Percentiles rank a stretch among this genome's conserved stretches.
Conservation (phyloP, 2,329 filamentous ascomycete genomes). For the Fusarium sp. region DNA sequence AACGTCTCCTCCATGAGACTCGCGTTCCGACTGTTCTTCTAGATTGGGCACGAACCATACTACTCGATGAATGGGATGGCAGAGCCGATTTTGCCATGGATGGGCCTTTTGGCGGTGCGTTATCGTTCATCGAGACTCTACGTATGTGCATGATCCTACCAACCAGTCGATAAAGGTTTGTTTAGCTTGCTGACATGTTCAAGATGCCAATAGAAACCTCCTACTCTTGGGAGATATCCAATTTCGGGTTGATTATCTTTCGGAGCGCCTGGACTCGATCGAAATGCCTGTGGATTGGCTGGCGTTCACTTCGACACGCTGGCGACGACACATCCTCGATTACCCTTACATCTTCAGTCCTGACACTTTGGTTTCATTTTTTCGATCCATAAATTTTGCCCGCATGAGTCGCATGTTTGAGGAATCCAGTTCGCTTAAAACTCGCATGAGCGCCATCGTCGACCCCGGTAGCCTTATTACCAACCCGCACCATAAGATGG, state of each 20-base stretch:
- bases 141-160: conserved; percentile 64
- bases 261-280: conserved; percentile 80
- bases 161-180: neutral
- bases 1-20: conserved; percentile 69
- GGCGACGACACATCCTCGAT: conserved; percentile 80
- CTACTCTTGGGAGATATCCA: conserved; percentile 76
- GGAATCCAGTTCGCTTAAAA: conserved; percentile 70
- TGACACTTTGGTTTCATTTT: conserved; percentile 81
- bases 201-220: conserved; percentile 72
- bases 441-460: conserved; percentile 68
- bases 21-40: conserved; percentile 69
- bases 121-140: conserved; percentile 79
- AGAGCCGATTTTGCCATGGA: conserved; percentile 76
- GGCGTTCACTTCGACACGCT: conserved; percentile 70
- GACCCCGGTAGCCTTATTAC: conserved; percentile 67
- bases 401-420: conserved; percentile 87
- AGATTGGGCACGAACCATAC: conserved; percentile 80
- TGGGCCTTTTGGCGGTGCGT: conserved; percentile 80
- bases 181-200: conserved; percentile 21
- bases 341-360: conserved; percentile 85
- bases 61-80: conserved; percentile 86
- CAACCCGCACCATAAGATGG: conserved; percentile 69
- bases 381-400: conserved; percentile 88
- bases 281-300: conserved; percentile 81
- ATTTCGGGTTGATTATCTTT: conserved; percentile 81